Evolutionary conservation across 331 rosid genomes (phyloP), one percentile per base, ranked within the genome.

Genomic region (Erythrophleum ivorense): DNA sequence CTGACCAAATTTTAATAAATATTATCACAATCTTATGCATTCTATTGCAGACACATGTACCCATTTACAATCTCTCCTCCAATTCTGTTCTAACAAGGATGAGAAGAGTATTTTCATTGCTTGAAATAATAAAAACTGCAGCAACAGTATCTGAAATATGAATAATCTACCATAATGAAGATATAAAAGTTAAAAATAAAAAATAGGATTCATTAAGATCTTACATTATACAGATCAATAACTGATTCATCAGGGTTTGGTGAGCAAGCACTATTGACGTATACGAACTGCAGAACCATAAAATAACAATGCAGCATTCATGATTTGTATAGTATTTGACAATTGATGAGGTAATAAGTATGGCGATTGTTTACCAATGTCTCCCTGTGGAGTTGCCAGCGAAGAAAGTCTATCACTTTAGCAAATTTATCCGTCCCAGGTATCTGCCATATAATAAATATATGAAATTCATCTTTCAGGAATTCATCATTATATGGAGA

Each of bases 191-290:
- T 21, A 21, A 6, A 6, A 0, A 14, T 6, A 18, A 10, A 68
- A 36, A 52, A 53, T 5, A 75, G 64, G 13, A 4, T 19, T 36
- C 24, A 70, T 41, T 41, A 66, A 41, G 46, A 75, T 18, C 91
- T 88, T 86, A 90, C 91, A 78, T 88, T 80, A 64, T 91, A 91
- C 48, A 88, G 85, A 85, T 91, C 94, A 50, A 79, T 83, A 70
- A 91, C 92, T 48, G 85, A 77, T 78, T 85, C 94, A 78, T 91
- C 92, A 21, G 94, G 92, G 84, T 85, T 89, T 13, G 92, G 92
- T 2, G 94, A 88, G 86, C 87, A 88, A 75, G 94, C 91, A 48
- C 94, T 88, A 78, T 91, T 88, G 82, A 88, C 90, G 72, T 87
- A 91, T 75, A 91, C 92, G 85, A 91, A 91, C 94, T 91, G 74